Evolutionary conservation across 2,329 filamentous ascomycete genomes (phyloP).

Genomic region (Sarocladium oryzae): DNA sequence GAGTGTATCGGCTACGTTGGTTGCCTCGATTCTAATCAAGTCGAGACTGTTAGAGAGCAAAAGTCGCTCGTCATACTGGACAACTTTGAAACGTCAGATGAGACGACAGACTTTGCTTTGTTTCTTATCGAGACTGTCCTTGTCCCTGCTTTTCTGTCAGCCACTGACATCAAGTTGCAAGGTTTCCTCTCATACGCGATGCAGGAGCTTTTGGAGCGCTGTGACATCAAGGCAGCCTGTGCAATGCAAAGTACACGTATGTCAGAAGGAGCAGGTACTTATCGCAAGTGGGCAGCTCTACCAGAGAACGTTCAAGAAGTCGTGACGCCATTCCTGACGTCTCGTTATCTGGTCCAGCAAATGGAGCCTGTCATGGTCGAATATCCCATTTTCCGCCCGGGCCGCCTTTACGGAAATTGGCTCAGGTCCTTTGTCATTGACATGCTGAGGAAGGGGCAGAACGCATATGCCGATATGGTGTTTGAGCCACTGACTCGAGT

Average conservation of each 20-base stretch:
- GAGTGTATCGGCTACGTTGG: conserved; percentile 84
- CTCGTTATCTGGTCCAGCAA: conserved; percentile 68
- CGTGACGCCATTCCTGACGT: conserved; percentile 80
- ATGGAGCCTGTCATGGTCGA: conserved; percentile 48
- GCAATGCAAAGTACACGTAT: conserved; percentile 31
- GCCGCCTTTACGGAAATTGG: conserved; percentile 72
- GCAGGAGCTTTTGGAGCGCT: conserved; percentile 79
- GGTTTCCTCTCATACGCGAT: conserved; percentile 91
- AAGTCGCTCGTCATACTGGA: conserved; percentile 78
- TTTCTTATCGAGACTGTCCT: conserved; percentile 82
- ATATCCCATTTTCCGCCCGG: conserved; percentile 73
- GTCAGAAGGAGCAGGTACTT: conserved; percentile 50
- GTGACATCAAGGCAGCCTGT: conserved; percentile 60
- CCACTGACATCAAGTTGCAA: conserved; percentile 79
- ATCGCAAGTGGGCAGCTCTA: conserved; percentile 70
- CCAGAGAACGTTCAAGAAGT: conserved; percentile 73
- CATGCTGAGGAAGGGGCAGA: conserved; percentile 71
- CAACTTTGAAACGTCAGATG: conserved; percentile 73
- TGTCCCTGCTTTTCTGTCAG: conserved; percentile 85
- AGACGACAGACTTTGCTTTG: conserved; percentile 79
- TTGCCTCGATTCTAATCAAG: conserved; percentile 82
- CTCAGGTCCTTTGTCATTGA: conserved; percentile 74
- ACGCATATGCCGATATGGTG: conserved; percentile 64
- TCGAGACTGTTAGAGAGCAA: conserved; percentile 73
- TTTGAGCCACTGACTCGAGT: conserved; percentile 78